Base-by-base conservation (phyloP, 768 basidiomycete genomes). In the Scleroderma citrinum region DNA sequence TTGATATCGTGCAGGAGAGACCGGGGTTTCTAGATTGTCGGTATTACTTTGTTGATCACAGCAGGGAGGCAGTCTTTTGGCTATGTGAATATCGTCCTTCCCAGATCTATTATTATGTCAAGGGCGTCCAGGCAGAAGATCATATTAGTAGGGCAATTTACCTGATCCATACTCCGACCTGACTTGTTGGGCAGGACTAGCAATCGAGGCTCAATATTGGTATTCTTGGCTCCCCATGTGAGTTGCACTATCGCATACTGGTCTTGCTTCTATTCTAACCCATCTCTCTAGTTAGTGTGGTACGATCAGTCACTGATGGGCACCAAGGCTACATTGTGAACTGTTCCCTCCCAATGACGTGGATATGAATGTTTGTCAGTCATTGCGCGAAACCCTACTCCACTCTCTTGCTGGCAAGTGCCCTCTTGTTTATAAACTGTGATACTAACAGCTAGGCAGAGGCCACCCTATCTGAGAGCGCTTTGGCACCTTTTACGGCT, bases 41-140 rank as follows among this genome's bases (percentile, higher is more conserved):
- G 13, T 79, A 79, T 55, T 79, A 78, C 52, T 72, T 72, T 35
- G 71, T 70, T 7, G 67, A 78, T 49, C 76, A 79, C 44, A 23
- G 53, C 0, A 60, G 59, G 0, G 69, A 71, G 13, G 56, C 62
- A 3, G 60, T 80, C 16, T 81, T 80, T 48, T 82, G 75, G 68
- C 47, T 80, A 20, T 70, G 78, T 36, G 50, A 66, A 0, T 71
- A 67, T 26, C 51, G 68, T 2, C 63, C 71, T 5, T 47, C 40
- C 1, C 34, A 61, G 20, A 56, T 76, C 32, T 49, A 70, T 59
- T 62, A 12, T 37, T 17, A 66, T 73, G 26, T 59, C 69, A 60
- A 64, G 30, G 77, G 76, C 4, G 67, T 71, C 1, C 64, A 63
- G 7, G 61, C 65, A 3, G 53, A 64, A n/a, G 60, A 65, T 6